Evolutionary conservation across 2,329 filamentous ascomycete species (phyloP), one percentile per base, ranked within the genome.

Genomic region (Fusarium pseudonygamai): DNA sequence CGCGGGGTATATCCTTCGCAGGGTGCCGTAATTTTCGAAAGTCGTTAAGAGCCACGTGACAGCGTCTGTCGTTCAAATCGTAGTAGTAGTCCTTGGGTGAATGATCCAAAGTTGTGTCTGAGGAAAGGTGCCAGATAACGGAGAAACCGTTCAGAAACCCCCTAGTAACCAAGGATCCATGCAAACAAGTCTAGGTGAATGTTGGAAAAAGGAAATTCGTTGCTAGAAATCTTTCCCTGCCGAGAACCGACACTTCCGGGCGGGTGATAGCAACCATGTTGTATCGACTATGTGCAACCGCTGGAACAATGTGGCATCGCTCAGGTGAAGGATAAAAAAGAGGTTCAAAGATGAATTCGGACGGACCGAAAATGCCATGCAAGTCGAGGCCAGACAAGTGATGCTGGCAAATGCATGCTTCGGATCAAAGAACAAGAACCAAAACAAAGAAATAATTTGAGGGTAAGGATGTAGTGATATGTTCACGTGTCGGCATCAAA

Each of bases 1-100:
- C 80, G 77, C 78, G 79, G 80, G 81, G 81, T 83, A 83, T 83
- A 83, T 83, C 81, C 81, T 81, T 83, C 81, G 80, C 81, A 80
- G 79, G 69, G 79, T 81, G 81, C 79, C 80, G 75, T 80, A 75
- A 74, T 78, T 77, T 78, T 80, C 72, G 72, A 74, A 79, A 78
- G 75, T 80, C 78, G 77, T 80, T 78, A 79, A 80, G 81, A 81
- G 78, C 79, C 78, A 81, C 72, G 78, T 80, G 77, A 80, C 79
- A 79, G 77, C 77, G 75, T 81, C 78, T 79, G 76, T 79, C 78
- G 78, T 81, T 79, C 75, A 78, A 79, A 76, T 78, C 74, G 77
- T 78, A 77, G 75, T 79, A 75, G 76, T 78, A 78, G 77, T 78
- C 75, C 74, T 77, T 78, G 77, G 75, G 72, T 76, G 76, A 77